Percentiles rank a stretch among this genome's conserved stretches.
Conservation (phyloP, 2,329 filamentous ascomycete species). For the Diplodia corticola region DNA sequence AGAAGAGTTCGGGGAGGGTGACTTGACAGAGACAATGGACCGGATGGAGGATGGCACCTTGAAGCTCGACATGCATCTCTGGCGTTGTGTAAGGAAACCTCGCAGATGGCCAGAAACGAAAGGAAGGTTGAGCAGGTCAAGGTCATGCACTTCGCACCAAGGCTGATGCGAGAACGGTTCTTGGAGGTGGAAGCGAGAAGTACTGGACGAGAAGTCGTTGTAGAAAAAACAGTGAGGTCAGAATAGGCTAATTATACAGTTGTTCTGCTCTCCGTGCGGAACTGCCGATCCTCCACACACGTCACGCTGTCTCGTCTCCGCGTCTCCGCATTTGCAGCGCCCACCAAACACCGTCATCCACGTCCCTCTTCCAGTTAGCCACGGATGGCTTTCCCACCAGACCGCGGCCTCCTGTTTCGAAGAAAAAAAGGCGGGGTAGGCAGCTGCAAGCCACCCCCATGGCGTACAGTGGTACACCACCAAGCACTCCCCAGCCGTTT, state of each 20-base stretch:
- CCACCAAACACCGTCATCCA: neutral
- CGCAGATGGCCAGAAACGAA: too few species aligned
- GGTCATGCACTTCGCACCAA: too few species aligned
- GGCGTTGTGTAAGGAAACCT: too few species aligned
- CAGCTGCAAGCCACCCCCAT: neutral
- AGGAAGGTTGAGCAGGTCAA: too few species aligned
- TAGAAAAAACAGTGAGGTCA: neutral
- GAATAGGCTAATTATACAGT: neutral
- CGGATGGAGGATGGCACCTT: too few species aligned
- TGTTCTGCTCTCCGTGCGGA: neutral
- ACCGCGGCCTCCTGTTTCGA: neutral
- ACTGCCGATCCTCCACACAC: constrained; percentile 1
- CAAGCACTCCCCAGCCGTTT: neutral
- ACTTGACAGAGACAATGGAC: too few species aligned
- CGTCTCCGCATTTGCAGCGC: neutral
- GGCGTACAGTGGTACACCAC: neutral
- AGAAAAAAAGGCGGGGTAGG: neutral
- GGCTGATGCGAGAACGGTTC: too few species aligned
- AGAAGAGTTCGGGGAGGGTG: too few species aligned
- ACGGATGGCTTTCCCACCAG: neutral
- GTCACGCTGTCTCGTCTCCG: neutral
- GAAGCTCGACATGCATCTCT: too few species aligned
- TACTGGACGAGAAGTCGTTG: neutral
- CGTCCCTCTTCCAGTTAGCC: neutral
- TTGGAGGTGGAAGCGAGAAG: too few species aligned